Evolutionary conservation across 257 asterid species (phyloP).

Genomic region (Capsicum pubescens): DNA sequence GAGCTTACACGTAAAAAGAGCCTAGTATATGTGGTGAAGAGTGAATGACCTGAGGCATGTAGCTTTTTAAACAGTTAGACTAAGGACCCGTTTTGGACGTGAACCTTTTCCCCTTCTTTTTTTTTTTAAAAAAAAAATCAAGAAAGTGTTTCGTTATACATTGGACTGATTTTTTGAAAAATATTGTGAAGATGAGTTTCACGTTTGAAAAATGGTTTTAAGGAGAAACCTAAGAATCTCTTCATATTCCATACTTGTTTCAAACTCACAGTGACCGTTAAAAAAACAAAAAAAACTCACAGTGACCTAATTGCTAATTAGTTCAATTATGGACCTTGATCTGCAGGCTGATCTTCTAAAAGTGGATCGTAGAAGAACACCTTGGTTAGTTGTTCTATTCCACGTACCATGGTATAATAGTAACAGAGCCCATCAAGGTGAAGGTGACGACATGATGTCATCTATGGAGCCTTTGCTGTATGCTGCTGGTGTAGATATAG

Average conservation of each 20-base stretch:
- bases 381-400: conserved; percentile 78
- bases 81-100: neutral
- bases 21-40: neutral
- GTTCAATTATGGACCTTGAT: conserved; percentile 32
- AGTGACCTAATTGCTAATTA: neutral
- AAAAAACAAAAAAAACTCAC: neutral
- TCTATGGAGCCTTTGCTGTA: conserved; percentile 80
- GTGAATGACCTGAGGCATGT: neutral
- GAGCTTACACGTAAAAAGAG: neutral
- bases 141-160: neutral
- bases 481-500: conserved; percentile 75
- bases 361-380: conserved; percentile 74
- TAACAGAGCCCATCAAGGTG: conserved; percentile 87
- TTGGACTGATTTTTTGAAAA: neutral
- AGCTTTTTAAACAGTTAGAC: neutral
- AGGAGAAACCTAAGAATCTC: neutral
- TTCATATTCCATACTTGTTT: neutral
- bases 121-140: no score
- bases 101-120: neutral
- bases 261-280: neutral
- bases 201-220: no score
- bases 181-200: neutral
- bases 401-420: conserved; percentile 97
- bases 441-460: conserved; percentile 85
- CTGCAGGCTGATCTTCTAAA: conserved; percentile 73